Evolutionary conservation across 768 basidiomycete genomes (phyloP).

Genomic region (Tylopilus cervinicoccineus): DNA sequence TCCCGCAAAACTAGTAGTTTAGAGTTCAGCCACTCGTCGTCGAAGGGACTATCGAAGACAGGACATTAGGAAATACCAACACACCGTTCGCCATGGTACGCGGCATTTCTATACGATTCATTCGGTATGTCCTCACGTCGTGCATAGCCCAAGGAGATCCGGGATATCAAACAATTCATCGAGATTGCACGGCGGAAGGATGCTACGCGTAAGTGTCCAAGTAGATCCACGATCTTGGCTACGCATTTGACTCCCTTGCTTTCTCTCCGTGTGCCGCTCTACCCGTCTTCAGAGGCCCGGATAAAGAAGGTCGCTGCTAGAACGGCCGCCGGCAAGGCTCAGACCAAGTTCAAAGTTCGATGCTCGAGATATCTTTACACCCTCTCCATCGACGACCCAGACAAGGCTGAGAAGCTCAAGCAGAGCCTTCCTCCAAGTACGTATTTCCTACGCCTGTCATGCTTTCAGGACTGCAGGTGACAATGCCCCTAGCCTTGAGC

Average conservation of each 20-base stretch:
- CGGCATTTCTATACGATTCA: background rate
- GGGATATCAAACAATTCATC: constrained; percentile 98
- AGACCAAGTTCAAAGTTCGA: constrained; percentile 98
- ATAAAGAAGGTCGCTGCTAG: constrained; percentile 91
- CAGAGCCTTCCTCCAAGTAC: constrained; percentile 92
- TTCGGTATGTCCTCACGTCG: constrained; percentile 2
- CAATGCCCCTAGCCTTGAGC: constrained; percentile 50
- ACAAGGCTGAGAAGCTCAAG: constrained; percentile 98
- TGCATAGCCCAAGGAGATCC: constrained; percentile 90
- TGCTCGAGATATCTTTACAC: constrained; percentile 98
- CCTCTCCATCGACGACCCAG: constrained; percentile 90
- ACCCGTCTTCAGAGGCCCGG: constrained; percentile 92
- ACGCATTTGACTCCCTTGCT: background rate
- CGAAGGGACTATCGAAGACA: background rate
- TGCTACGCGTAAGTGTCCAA: constrained; percentile 74
- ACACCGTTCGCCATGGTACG: constrained; percentile 27
- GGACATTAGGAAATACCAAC: constrained; percentile 4
- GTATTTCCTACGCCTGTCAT: constrained; percentile 25
- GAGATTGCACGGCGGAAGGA: constrained; percentile 96
- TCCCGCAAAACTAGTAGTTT: constrained; percentile 28
- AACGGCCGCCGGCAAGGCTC: constrained; percentile 63
- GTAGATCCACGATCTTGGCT: background rate
- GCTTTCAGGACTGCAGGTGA: background rate
- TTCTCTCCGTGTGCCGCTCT: background rate
- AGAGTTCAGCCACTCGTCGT: constrained; percentile 31